phyloP scores from a whole-genome alignment of 2,329 filamentous ascomycete genomes.

The Ceratocystis alfenasii region DNA sequence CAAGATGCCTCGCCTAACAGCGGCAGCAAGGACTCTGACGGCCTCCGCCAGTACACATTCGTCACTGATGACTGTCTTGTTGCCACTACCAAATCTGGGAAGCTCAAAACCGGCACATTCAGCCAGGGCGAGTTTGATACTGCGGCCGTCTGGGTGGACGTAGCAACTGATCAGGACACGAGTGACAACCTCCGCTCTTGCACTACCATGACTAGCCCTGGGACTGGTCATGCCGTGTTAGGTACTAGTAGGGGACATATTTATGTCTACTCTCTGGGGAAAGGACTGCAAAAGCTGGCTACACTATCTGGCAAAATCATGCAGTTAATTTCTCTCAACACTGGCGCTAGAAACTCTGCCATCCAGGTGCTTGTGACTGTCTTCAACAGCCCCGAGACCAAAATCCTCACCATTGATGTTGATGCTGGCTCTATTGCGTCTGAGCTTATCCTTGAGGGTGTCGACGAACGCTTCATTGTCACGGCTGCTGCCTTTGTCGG shows the following conservation, averaged over 20 bases:
- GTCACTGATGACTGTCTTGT: slow-evolving; percentile 42
- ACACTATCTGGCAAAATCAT: slow-evolving; percentile 39
- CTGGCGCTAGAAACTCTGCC: not conserved
- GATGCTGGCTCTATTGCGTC: slow-evolving; percentile 27
- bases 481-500: slow-evolving; percentile 36
- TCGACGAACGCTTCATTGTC: slow-evolving; percentile 40
- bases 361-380: slow-evolving; percentile 36
- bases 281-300: slow-evolving; percentile 29
- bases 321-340: slow-evolving; percentile 34
- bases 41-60: slow-evolving; percentile 53
- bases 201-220: slow-evolving; percentile 36
- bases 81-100: slow-evolving; percentile 48
- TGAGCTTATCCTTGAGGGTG: slow-evolving; percentile 29
- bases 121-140: slow-evolving; percentile 35
- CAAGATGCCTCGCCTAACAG: slow-evolving; percentile 11
- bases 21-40: slow-evolving; percentile 26
- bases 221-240: slow-evolving; percentile 34
- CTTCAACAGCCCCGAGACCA: slow-evolving; percentile 36
- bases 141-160: slow-evolving; percentile 34
- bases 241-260: slow-evolving; percentile 40
- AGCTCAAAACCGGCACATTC: slow-evolving; percentile 30
- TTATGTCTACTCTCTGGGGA: slow-evolving; percentile 33
- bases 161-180: slow-evolving; percentile 30
- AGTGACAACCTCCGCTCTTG: slow-evolving; percentile 35
- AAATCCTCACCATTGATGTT: slow-evolving; percentile 33